These are phyloP conservation scores for Naganishia cerealis DNA, from an alignment of 1,284 basidiomycete genomes.

Conservation along the genomic window DNA sequence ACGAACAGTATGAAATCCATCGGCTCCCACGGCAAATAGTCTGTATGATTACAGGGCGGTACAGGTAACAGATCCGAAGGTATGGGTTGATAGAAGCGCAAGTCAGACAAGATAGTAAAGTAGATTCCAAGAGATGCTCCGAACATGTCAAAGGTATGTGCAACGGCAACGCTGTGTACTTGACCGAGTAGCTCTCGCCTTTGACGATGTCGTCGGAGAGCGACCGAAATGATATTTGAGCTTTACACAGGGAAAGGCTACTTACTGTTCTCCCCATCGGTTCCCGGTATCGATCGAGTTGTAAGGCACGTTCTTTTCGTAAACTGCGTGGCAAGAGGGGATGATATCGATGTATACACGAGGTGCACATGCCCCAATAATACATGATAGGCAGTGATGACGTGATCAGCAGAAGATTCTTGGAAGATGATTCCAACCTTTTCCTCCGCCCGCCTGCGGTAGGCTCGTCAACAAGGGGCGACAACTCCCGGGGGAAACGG, in stretches of 20 bases:
- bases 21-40: constrained; percentile 47
- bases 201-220: background rate
- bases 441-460: too few relatives aligned
- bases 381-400: background rate
- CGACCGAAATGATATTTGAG: too few relatives aligned
- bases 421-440: too few relatives aligned
- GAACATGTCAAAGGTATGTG: too few relatives aligned
- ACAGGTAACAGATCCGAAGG: too few relatives aligned
- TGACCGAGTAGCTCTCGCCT: background rate
- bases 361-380: background rate
- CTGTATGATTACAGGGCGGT: constrained; percentile 30
- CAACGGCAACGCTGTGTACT: too few relatives aligned
- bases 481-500: too few relatives aligned
- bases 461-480: too few relatives aligned
- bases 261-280: constrained; percentile 49
- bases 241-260: background rate
- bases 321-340: constrained; percentile 32
- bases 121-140: too few relatives aligned
- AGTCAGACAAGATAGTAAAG: background rate
- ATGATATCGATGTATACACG: background rate
- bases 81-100: constrained; percentile 5
- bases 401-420: constrained; percentile 28
- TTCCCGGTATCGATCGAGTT: constrained; percentile 41
- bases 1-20: constrained; percentile 47
- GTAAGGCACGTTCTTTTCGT: constrained; percentile 44